phyloP scores from a whole-genome alignment of 371 early-diverging fungal species.

The Mucor irregularis region DNA sequence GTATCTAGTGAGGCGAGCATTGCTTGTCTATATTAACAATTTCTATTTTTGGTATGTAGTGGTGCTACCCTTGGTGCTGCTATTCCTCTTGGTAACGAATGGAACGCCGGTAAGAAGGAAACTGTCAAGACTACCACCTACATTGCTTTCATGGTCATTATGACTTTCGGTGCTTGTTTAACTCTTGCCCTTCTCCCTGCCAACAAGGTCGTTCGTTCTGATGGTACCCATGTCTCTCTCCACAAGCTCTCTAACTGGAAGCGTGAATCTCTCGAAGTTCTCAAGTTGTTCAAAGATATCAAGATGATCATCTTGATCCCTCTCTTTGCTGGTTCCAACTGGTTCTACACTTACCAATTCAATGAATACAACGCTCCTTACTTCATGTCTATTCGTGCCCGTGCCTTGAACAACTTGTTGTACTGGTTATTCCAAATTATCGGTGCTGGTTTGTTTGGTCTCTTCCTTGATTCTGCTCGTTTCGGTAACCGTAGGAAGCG shows the following conservation, averaged over 20 bases:
- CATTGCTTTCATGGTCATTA: constrained; percentile 65
- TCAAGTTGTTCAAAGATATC: constrained; percentile 66
- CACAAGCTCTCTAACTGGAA: constrained; percentile 59
- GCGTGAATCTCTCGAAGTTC: constrained; percentile 53
- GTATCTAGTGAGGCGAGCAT: no score
- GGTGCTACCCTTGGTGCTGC: constrained; percentile 24
- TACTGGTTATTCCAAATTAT: constrained; percentile 75
- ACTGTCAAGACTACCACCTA: constrained; percentile 54
- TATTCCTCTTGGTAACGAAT: constrained; percentile 24
- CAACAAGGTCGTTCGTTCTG: constrained; percentile 56
- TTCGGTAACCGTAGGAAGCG: constrained; percentile 49
- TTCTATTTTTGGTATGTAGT: neutral
- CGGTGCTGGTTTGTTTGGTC: constrained; percentile 57
- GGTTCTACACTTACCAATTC: constrained; percentile 73
- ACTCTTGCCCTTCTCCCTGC: constrained; percentile 61
- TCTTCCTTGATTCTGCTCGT: constrained; percentile 49
- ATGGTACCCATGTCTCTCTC: constrained; percentile 62
- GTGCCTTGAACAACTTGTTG: constrained; percentile 63
- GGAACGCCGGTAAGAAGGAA: constrained; percentile 34
- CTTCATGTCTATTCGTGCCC: constrained; percentile 59
- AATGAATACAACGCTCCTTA: constrained; percentile 31
- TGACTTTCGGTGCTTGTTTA: constrained; percentile 59
- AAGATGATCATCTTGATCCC: constrained; percentile 65
- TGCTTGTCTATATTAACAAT: neutral
- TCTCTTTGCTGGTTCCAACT: constrained; percentile 73